Conservation (phyloP, 179 eudicot genomes). For the Dionaea muscipula region DNA sequence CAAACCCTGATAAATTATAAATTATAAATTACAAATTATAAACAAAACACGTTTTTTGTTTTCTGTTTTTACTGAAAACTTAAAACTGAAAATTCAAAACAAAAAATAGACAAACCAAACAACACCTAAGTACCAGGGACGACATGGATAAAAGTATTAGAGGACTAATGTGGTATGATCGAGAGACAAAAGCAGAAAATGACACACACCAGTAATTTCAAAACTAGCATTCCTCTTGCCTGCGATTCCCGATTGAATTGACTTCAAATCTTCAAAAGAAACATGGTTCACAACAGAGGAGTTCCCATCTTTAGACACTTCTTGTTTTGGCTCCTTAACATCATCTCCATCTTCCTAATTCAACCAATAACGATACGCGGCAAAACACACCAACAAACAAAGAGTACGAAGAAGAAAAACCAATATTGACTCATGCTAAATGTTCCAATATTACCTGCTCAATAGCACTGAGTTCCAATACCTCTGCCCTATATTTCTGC, state of each 20-base stretch:
- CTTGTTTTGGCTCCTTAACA: conserved; percentile 48
- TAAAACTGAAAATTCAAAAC: too few relatives aligned
- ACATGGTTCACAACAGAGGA: conserved; percentile 23
- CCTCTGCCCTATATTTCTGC: conserved; percentile 54
- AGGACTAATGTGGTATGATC: conserved; percentile 1
- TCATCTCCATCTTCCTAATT: conserved; percentile 32
- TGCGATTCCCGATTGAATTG: conserved; percentile 22
- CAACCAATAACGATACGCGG: neutral
- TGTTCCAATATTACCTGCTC: conserved; percentile 34
- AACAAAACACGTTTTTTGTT: too few relatives aligned
- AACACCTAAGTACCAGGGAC: neutral
- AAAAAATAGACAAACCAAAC: conserved; percentile 2
- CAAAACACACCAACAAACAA: neutral
- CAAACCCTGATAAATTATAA: too few relatives aligned
- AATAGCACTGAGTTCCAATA: conserved; percentile 33
- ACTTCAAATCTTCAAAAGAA: conserved; percentile 17
- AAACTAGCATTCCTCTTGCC: conserved; percentile 19
- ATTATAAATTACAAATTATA: too few relatives aligned
- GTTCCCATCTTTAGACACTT: conserved; percentile 58
- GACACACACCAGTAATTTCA: conserved; percentile 41
- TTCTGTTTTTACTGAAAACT: too few relatives aligned
- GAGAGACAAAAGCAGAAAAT: conserved; percentile 8
- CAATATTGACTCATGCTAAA: neutral
- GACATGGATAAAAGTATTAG: neutral
- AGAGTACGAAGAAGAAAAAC: neutral